Percentiles rank a stretch among this genome's conserved stretches.
phyloP scores from a whole-genome alignment of 2,329 filamentous ascomycete genomes.

The Coniochaeta sp. region DNA sequence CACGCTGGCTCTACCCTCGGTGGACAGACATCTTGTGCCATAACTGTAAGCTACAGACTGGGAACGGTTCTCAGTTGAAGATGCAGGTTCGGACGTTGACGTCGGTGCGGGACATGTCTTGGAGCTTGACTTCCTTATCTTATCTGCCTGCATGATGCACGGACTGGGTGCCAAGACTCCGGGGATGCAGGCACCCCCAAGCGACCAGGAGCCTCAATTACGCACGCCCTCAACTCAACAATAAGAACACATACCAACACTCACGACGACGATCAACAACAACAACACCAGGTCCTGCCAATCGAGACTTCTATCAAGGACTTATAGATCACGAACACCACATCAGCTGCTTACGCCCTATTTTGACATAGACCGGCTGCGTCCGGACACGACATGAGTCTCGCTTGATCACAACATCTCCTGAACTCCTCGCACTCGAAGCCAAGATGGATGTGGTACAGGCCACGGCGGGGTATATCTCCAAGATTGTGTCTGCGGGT shows the following conservation, averaged over 20 bases:
- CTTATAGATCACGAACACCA: background rate
- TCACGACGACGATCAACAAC: background rate
- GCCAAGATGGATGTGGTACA: conserved; percentile 84
- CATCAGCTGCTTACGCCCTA: too few relatives aligned
- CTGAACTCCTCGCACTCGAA: background rate
- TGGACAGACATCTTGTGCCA: conserved; percentile 36
- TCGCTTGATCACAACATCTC: background rate
- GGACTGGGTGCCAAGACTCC: background rate
- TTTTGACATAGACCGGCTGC: background rate
- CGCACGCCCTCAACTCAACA: background rate
- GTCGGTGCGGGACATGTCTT: background rate
- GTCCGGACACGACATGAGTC: background rate
- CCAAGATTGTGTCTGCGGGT: conserved; percentile 85
- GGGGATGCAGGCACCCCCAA: conserved; percentile 9
- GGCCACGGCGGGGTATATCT: conserved; percentile 89
- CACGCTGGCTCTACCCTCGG: conserved; percentile 37
- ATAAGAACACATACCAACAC: background rate
- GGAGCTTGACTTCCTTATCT: conserved; percentile 11
- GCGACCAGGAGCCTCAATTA: conserved; percentile 1
- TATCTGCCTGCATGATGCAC: conserved; percentile 8
- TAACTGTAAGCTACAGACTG: conserved; percentile 12
- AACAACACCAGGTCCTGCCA: background rate
- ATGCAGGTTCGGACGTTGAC: background rate
- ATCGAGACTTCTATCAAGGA: background rate
- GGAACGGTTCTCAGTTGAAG: background rate